Evolutionary conservation across 148 eudicot species (phyloP).

Genomic region (Camellia japonica): DNA sequence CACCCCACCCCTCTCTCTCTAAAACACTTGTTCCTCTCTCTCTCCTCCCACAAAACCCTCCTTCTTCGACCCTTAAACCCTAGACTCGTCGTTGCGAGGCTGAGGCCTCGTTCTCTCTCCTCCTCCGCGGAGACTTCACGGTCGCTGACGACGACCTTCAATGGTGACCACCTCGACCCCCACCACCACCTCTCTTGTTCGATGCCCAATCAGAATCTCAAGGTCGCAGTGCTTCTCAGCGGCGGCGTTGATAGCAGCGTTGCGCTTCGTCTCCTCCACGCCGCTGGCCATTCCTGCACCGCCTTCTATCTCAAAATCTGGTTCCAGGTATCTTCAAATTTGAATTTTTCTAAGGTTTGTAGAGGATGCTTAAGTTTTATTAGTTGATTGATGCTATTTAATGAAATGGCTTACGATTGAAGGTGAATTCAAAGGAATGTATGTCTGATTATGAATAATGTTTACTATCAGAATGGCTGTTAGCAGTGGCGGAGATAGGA

Average conservation of each 20-base stretch:
- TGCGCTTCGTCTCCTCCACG: constrained; percentile 86
- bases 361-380: too few relatives aligned
- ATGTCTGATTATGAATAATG: too few relatives aligned
- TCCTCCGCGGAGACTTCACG: background rate
- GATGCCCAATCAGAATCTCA: constrained; percentile 51
- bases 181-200: constrained; percentile 55
- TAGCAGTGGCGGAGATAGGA: too few relatives aligned
- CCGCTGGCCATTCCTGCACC: constrained; percentile 93
- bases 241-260: constrained; percentile 98
- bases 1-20: constrained; percentile 19
- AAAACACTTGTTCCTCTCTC: constrained; percentile 20
- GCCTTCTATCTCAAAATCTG: constrained; percentile 95
- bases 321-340: constrained; percentile 59
- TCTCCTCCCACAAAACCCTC: constrained; percentile 17
- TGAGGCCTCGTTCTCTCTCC: constrained; percentile 17
- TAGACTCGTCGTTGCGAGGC: constrained; percentile 7
- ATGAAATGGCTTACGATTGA: background rate
- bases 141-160: constrained; percentile 13
- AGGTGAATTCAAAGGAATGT: too few relatives aligned
- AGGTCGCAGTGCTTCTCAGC: constrained; percentile 77
- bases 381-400: background rate
- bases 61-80: constrained; percentile 15
- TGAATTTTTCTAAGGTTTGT: background rate
- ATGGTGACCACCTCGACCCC: constrained; percentile 35
- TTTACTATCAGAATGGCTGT: too few relatives aligned